These are phyloP conservation scores for Maudiozyma serrabonitensis DNA, from an alignment of 805 yeast genomes.

Conservation along the genomic window DNA sequence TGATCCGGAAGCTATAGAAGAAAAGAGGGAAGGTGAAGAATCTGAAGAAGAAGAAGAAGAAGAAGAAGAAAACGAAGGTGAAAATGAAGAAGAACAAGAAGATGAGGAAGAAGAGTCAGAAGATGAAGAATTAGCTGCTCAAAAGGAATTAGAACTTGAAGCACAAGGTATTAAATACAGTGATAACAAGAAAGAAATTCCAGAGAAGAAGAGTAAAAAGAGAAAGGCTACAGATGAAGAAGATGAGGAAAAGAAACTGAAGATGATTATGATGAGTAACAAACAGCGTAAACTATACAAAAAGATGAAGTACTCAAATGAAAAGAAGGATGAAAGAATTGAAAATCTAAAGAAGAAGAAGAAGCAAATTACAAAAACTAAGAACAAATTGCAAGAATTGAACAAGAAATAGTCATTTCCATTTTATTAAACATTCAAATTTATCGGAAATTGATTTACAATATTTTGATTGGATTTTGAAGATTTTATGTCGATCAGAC, in stretches of 20 bases:
- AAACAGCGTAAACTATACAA: conserved; percentile 90
- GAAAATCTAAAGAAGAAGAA: conserved; percentile 60
- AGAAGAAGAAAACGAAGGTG: conserved; percentile 45
- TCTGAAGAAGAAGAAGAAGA: conserved; percentile 33
- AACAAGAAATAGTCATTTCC: conserved; percentile 14
- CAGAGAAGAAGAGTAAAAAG: conserved; percentile 29
- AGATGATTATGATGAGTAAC: conserved; percentile 95
- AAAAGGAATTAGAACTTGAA: conserved; percentile 82
- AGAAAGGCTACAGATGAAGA: conserved; percentile 37
- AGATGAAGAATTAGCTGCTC: conserved; percentile 49
- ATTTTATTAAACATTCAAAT: neutral
- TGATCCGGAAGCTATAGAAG: conserved; percentile 58
- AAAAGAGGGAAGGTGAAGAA: conserved; percentile 34
- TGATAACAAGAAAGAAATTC: conserved; percentile 38
- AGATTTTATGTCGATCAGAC: too few species aligned
- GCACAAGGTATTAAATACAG: conserved; percentile 78
- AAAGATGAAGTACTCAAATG: conserved; percentile 88
- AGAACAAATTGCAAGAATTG: conserved; percentile 34
- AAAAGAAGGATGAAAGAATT: conserved; percentile 69
- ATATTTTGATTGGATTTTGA: too few species aligned
- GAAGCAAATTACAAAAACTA: conserved; percentile 58
- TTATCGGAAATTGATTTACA: too few species aligned
- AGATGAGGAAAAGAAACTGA: conserved; percentile 78
- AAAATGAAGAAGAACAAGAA: conserved; percentile 32
- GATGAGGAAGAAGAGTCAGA: conserved; percentile 48